phyloP scores from a whole-genome alignment of 805 yeast species.

The Candida cerambycidarum region DNA sequence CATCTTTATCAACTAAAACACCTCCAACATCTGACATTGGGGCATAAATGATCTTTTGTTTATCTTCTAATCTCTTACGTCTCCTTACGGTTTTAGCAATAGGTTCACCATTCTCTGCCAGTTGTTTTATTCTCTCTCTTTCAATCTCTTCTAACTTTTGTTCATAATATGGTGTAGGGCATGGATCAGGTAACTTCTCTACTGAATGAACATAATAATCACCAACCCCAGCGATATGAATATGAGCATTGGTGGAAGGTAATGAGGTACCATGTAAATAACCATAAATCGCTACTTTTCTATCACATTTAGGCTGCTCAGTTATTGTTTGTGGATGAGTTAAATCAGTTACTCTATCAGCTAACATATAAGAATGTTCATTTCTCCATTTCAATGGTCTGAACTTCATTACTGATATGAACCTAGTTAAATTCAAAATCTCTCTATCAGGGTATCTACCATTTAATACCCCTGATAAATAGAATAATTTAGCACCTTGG shows the following conservation, averaged over 20 bases:
- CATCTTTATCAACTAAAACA: constrained; percentile 93
- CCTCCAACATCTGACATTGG: constrained; percentile 99
- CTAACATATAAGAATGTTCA: constrained; percentile 92
- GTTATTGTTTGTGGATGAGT: constrained; percentile 88
- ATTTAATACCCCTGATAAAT: constrained; percentile 90
- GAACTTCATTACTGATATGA: constrained; percentile 95
- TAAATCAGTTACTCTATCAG: constrained; percentile 89
- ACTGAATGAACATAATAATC: constrained; percentile 74
- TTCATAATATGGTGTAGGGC: constrained; percentile 94
- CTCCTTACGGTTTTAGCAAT: constrained; percentile 57
- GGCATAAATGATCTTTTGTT: constrained; percentile 91
- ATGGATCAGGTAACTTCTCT: constrained; percentile 95
- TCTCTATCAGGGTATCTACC: constrained; percentile 98
- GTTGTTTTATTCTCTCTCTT: constrained; percentile 66
- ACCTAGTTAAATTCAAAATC: constrained; percentile 84
- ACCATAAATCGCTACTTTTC: constrained; percentile 91
- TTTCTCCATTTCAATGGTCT: constrained; percentile 99
- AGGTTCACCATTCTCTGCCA: constrained; percentile 59
- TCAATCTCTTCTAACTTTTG: constrained; percentile 81
- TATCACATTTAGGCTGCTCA: constrained; percentile 76
- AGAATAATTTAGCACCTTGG: constrained; percentile 95
- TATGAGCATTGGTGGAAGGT: constrained; percentile 62
- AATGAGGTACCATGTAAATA: constrained; percentile 93
- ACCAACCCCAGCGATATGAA: constrained; percentile 96
- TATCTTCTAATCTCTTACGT: constrained; percentile 89